Evolutionary conservation across 1,139 yeast species (phyloP), one percentile per base, ranked within the genome.

Genomic region (Casaregolazyma suthepensis): DNA sequence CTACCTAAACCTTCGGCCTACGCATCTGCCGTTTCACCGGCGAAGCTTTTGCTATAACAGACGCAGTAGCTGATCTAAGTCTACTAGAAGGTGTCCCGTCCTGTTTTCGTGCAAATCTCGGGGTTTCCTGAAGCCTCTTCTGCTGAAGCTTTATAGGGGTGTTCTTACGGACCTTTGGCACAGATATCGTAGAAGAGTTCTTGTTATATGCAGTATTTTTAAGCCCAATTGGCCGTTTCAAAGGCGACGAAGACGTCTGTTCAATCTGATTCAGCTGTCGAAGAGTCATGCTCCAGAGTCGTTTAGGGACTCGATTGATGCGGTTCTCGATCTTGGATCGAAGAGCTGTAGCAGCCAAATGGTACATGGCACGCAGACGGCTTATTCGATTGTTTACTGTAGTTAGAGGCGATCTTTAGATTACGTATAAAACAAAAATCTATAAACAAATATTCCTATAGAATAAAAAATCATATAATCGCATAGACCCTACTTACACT

Each of bases 281-380:
- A 23, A 75, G 58, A 51, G 74, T 74, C 50, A 69, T 66, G 58
- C 71, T 71, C 78, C 79, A 75, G 42, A 73, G 65, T 50, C 69
- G 66, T 46, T 75, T 66, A 3, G 76, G 72, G 7, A 76, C 70
- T 44, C 75, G 65, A 59, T 72, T 74, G 7, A 72, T 58, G 52
- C 79, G 60, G 59, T 68, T 68, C 31, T 68, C 66, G 7, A 76
- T 62, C 54, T 72, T 70, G 17, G 65, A 57, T 19, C 67, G 66
- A 13, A 75, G 61, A 19, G 74, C 73, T 13, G 57, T 57, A 5
- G 72, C 64, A 20, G 71, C 64, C 17, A 64, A 62, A 26, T 66
- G 66, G 37, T 69, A 66, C n/a, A 63, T 65, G 1, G 62, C 62
- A 43, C 62, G 59, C 26, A 76, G 63, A 20, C 63, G 57, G 53